Percentiles rank a stretch among this genome's conserved stretches.
Conservation (phyloP, 2,329 filamentous ascomycete genomes). For the Fusarium foetens region DNA sequence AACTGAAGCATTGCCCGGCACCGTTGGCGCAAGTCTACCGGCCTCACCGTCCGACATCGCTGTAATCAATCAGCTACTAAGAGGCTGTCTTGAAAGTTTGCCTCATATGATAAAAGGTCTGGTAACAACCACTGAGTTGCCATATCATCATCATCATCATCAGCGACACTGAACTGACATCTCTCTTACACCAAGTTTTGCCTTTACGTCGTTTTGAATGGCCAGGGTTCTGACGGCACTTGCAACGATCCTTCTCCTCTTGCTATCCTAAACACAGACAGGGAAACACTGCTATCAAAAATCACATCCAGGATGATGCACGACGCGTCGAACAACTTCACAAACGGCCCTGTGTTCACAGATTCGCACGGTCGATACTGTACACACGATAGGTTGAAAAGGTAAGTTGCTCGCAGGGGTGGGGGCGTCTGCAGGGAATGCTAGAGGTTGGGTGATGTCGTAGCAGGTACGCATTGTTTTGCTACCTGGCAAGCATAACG, state of each 20-base stretch:
- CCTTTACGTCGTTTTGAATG: not conserved
- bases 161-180: slow-evolving; percentile 20
- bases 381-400: slow-evolving; percentile 25
- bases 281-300: slow-evolving; percentile 39
- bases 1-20: slow-evolving; percentile 25
- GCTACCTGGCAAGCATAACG: slow-evolving; percentile 4
- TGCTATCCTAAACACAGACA: slow-evolving; percentile 37
- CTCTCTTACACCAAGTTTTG: slow-evolving; percentile 9
- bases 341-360: slow-evolving; percentile 17
- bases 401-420: slow-evolving; percentile 28
- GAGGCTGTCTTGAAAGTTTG: slow-evolving; percentile 1
- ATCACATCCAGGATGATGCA: slow-evolving; percentile 41
- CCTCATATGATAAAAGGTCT: slow-evolving; percentile 21
- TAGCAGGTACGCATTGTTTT: slow-evolving; percentile 41
- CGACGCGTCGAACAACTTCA: slow-evolving; percentile 36
- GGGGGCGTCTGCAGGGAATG: slow-evolving; percentile 36
- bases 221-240: slow-evolving; percentile 39
- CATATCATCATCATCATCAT: slow-evolving; percentile 17
- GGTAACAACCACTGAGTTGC: slow-evolving; percentile 21
- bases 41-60: slow-evolving; percentile 44
- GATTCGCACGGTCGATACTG: slow-evolving; percentile 34
- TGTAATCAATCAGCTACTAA: slow-evolving; percentile 14
- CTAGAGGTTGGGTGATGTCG: slow-evolving; percentile 42
- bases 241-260: slow-evolving; percentile 41
- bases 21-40: slow-evolving; percentile 35